Evolutionary conservation across 306 rosid genomes (phyloP).

Genomic region (Psophocarpus tetragonolobus): DNA sequence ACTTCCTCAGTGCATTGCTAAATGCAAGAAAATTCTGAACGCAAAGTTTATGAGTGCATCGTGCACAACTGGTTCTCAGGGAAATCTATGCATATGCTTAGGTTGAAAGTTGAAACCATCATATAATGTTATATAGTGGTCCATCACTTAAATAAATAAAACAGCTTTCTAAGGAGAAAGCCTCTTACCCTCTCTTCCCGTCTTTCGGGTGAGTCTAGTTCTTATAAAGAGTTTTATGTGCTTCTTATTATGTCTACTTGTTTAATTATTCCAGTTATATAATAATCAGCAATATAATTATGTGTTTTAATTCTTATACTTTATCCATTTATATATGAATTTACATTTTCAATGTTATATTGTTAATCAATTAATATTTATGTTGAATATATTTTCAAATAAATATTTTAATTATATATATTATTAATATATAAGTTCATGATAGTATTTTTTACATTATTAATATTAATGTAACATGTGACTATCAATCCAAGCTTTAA

Average conservation of each 20-base stretch:
- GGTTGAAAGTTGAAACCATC: background rate
- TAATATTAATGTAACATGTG: background rate
- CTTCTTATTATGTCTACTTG: background rate
- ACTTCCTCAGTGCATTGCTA: background rate
- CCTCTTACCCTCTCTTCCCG: background rate
- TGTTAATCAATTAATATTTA: background rate
- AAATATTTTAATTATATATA: background rate
- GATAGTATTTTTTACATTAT: too few relatives aligned
- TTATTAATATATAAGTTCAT: background rate
- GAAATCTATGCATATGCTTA: background rate
- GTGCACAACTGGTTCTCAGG: background rate
- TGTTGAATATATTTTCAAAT: background rate
- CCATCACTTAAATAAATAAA: background rate
- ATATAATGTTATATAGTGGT: background rate
- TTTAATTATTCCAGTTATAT: background rate
- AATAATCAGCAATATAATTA: background rate
- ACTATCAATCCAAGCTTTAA: background rate
- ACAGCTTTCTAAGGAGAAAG: background rate
- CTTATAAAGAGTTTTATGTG: background rate
- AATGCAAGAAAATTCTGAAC: background rate
- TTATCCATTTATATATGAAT: background rate
- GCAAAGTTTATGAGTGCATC: background rate
- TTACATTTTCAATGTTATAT: background rate
- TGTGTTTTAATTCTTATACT: background rate
- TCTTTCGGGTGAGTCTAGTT: background rate